phyloP scores from a whole-genome alignment of 805 yeast genomes.

The Lipomyces lipofer region DNA sequence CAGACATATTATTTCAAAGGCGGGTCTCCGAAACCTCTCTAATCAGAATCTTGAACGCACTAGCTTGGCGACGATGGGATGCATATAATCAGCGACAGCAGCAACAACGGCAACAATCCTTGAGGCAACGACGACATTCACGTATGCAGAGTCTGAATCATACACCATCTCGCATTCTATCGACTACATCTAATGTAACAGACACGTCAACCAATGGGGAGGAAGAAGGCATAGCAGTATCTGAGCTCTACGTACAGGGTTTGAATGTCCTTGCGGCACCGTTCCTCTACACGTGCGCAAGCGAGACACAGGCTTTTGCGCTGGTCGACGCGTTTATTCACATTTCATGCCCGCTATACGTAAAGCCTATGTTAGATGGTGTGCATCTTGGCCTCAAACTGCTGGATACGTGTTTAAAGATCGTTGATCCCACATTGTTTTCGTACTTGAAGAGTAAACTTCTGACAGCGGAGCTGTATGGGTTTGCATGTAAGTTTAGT shows the following conservation, averaged over 20 bases:
- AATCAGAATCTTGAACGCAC: conserved; percentile 68
- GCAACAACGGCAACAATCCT: conserved; percentile 23
- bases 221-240: conserved; percentile 12
- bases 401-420: conserved; percentile 69
- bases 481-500: conserved; percentile 49
- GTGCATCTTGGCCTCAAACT: conserved; percentile 72
- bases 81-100: conserved; percentile 1
- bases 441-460: conserved; percentile 60
- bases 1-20: conserved; percentile 62
- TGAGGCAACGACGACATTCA: conserved; percentile 10
- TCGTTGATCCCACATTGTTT: conserved; percentile 72
- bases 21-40: conserved; percentile 70
- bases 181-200: too few relatives aligned
- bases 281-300: conserved; percentile 66
- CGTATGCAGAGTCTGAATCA: background rate
- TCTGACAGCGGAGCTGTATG: conserved; percentile 81
- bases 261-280: conserved; percentile 88
- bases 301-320: conserved; percentile 85
- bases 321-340: conserved; percentile 63
- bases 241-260: conserved; percentile 75
- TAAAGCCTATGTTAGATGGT: conserved; percentile 74
- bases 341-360: conserved; percentile 71
- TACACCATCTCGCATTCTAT: background rate
- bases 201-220: conserved; percentile 21
- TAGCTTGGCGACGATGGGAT: conserved; percentile 48